Evolutionary conservation across 2,329 filamentous ascomycete species (phyloP).

Genomic region (Hypoxylon sp.): DNA sequence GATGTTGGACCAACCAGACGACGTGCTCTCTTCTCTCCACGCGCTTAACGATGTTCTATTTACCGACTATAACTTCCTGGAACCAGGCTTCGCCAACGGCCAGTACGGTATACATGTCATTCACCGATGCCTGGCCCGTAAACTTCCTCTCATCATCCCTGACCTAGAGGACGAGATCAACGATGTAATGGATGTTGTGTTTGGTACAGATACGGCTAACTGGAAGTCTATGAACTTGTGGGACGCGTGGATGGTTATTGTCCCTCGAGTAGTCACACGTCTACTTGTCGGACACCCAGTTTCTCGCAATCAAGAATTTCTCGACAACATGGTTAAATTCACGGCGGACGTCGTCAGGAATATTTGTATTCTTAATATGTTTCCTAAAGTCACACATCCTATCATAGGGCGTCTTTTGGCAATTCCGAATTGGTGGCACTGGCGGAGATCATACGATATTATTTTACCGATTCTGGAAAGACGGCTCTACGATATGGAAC

Average conservation of each 20-base stretch:
- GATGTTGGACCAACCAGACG: neutral
- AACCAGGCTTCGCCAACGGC: neutral
- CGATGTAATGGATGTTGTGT: neutral
- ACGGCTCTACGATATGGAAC: neutral
- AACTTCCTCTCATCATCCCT: neutral
- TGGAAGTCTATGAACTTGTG: neutral
- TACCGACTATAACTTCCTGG: neutral
- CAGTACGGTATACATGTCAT: constrained; percentile 1
- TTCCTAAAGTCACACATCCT: neutral
- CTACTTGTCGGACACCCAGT: neutral
- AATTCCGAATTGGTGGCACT: constrained; percentile 1
- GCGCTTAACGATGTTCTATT: neutral
- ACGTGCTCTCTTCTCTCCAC: neutral
- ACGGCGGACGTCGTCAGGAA: neutral
- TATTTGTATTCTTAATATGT: neutral
- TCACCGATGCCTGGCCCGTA: neutral
- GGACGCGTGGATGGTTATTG: neutral
- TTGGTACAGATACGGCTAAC: neutral
- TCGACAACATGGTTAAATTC: constrained; percentile 2
- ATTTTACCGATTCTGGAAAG: neutral
- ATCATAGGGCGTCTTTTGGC: neutral
- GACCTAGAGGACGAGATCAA: neutral
- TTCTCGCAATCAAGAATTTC: neutral
- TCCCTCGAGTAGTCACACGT: neutral
- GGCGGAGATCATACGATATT: neutral